Evolutionary conservation across 2,329 filamentous ascomycete genomes (phyloP), one percentile per base, ranked within the genome.

Genomic region (Acrocalymma vagum): DNA sequence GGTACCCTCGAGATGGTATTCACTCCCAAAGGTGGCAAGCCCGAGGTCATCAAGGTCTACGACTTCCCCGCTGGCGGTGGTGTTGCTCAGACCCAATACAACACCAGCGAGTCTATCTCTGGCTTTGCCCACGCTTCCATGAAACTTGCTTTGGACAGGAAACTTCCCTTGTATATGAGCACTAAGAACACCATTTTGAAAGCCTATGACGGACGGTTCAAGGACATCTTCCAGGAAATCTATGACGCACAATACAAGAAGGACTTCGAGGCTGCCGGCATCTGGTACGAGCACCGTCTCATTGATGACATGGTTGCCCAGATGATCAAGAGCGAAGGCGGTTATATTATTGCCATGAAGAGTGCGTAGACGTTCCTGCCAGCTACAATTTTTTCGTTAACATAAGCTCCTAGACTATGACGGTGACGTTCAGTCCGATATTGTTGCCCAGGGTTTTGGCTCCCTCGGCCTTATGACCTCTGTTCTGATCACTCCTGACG

Each of bases 111-210:
- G 72, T 94, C 88, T 68, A 99, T 99, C 73, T 78, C 80, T 39
- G 94, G 94, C 48, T 99, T 99, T 66, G 94, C 94, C 42, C 94
- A 97, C 70, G 88, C 94, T 51, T 92, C 86, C 59, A 97, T 99
- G 85, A 95, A 96, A 85, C 84, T 96, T 58, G 93, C 94, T 22
- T 77, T 97, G 29, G 80, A 84, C 73, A 94, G 96, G 83, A 79
- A 79, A 52, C 79, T 95, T 56, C 94, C 94, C n/a, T 80, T 99
- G 65, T 99, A 97, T 81, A 95, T 97, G 93, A 96, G 90, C 82
- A 99, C 94, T 75, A 99, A 99, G 87, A 97, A 97, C 82, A 99
- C 94, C 60, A 99, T 99, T 63, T 79, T 99, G 60, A 99, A 99
- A 82, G 93, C 92, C 74, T 99, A 99, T 77, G 94, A 99, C 69